phyloP scores from a whole-genome alignment of 169 alveolate species.

The Cryptosporidium muris region DNA sequence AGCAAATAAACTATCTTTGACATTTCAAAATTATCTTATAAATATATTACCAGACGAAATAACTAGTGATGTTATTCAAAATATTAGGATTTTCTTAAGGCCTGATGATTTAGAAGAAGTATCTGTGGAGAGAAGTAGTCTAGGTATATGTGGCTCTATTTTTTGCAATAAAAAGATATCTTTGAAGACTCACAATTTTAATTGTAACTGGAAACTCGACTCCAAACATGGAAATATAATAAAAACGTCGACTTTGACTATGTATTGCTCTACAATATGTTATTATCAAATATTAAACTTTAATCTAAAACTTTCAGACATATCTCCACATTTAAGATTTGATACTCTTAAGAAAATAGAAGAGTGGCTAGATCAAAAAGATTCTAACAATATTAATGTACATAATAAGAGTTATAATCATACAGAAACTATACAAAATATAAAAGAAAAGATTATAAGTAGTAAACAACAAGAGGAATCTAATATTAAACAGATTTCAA shows the following conservation, averaged over 20 bases:
- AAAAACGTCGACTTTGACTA: slow-evolving; percentile 18
- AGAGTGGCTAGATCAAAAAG: slow-evolving; percentile 18
- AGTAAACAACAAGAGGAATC: neutral
- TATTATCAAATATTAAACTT: slow-evolving; percentile 25
- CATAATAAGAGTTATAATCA: neutral
- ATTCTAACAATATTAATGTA: neutral
- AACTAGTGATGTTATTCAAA: neutral
- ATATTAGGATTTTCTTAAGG: slow-evolving; percentile 31
- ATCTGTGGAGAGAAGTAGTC: slow-evolving; percentile 44
- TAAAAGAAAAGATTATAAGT: neutral
- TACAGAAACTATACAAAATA: neutral
- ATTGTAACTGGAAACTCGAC: slow-evolving; percentile 35
- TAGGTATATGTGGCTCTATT: slow-evolving; percentile 46
- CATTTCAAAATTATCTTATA: slow-evolving; percentile 8
- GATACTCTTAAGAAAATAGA: slow-evolving; percentile 9
- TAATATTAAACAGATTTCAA: neutral
- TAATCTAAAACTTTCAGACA: neutral
- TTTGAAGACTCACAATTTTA: neutral
- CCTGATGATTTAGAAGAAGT: slow-evolving; percentile 58
- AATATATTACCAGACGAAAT: neutral
- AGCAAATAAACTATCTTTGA: slow-evolving; percentile 22
- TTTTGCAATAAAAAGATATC: slow-evolving; percentile 31
- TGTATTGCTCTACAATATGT: slow-evolving; percentile 55
- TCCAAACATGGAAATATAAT: slow-evolving; percentile 31
- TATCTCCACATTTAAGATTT: slow-evolving; percentile 53